A percentile compares a stretch with the other conserved stretches of the same genome.
Conservation (phyloP, 2,329 filamentous ascomycete species). For the Ceratocystis harringtonii region DNA sequence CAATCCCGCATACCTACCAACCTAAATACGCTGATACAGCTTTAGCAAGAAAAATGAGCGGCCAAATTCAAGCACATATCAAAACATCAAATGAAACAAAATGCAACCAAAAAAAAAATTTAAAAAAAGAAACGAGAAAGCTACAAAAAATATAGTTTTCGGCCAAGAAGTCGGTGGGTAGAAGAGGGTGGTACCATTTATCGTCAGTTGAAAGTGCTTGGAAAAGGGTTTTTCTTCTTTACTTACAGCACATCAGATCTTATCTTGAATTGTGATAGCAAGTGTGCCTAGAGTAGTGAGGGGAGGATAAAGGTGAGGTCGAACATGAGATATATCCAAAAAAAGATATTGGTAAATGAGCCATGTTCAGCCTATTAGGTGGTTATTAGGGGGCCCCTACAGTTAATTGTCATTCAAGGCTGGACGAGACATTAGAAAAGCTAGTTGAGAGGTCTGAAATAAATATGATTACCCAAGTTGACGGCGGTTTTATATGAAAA, state of each 20-base stretch:
- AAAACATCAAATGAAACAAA: background rate
- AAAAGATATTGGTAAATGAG: background rate
- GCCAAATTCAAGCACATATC: constrained; percentile 5
- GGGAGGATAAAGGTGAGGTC: background rate
- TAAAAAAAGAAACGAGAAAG: background rate
- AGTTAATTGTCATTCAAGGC: background rate
- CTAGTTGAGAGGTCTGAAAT: background rate
- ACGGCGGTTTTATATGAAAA: background rate
- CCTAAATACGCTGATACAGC: constrained; percentile 5
- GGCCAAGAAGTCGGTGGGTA: background rate
- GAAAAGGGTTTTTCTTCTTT: background rate
- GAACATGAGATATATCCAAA: background rate
- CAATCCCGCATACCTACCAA: background rate
- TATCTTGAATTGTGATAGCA: background rate
- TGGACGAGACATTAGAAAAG: background rate
- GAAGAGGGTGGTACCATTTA: background rate
- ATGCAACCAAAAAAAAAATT: background rate
- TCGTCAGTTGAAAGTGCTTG: constrained; percentile 6
- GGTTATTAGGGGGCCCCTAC: no score
- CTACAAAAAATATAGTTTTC: background rate
- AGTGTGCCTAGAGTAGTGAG: background rate
- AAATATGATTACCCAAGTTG: background rate
- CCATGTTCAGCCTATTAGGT: background rate
- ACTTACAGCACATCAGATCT: background rate
- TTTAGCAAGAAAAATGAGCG: constrained; percentile 2